Conservation (phyloP, 176 grass and related monocot genomes). For the Hordeum marinum region DNA sequence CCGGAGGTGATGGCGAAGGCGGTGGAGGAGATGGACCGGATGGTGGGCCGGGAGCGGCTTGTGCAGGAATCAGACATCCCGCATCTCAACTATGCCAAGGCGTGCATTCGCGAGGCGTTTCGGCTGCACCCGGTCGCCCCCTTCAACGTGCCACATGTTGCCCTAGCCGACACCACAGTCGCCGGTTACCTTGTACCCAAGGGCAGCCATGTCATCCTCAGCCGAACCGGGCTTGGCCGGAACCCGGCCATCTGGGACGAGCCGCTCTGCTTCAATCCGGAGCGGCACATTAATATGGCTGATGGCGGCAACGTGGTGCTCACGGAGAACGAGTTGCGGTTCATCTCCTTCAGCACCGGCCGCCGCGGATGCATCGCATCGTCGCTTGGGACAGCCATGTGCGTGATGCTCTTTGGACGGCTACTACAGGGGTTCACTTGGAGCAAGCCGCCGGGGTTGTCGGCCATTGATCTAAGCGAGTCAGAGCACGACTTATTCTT, state of each 20-base stretch:
- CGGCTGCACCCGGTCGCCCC: slow-evolving; percentile 24
- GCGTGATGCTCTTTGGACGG: slow-evolving; percentile 11
- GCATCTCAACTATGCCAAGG: slow-evolving; percentile 10
- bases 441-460: neutral
- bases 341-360: slow-evolving; percentile 25
- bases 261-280: neutral
- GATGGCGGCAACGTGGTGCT: neutral
- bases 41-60: slow-evolving; percentile 11
- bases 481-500: neutral
- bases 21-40: slow-evolving; percentile 20
- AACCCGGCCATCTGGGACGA: slow-evolving; percentile 23
- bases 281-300: neutral
- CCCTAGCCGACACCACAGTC: slow-evolving; percentile 7
- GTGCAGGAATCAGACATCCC: slow-evolving; percentile 17
- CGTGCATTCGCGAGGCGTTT: slow-evolving; percentile 20
- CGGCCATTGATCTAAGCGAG: slow-evolving; percentile 4
- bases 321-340: slow-evolving; percentile 8
- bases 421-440: slow-evolving; percentile 32
- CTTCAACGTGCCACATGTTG: slow-evolving; percentile 22
- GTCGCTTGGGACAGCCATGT: neutral
- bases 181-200: slow-evolving; percentile 26
- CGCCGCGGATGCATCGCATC: slow-evolving; percentile 3
- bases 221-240: neutral
- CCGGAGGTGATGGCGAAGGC: slow-evolving; percentile 17
- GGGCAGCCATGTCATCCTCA: slow-evolving; percentile 18